Conservation (phyloP, 371 early-diverging fungal species). For the Syncephalastrum sp. region DNA sequence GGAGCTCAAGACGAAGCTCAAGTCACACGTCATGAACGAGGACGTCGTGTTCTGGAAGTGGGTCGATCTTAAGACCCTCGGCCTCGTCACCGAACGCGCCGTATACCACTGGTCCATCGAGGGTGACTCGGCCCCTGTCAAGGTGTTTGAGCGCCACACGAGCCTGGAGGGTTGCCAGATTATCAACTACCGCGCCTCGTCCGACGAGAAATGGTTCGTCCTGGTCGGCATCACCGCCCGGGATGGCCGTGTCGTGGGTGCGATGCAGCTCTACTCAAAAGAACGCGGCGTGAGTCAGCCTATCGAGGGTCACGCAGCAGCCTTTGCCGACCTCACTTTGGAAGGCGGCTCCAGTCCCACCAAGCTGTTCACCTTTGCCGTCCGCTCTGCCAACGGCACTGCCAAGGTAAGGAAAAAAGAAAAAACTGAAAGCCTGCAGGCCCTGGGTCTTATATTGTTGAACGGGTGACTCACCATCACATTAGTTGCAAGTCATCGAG, state of each 20-base stretch:
- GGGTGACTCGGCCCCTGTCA: slow-evolving; percentile 81
- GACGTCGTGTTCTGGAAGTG: slow-evolving; percentile 98
- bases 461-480: too few relatives aligned
- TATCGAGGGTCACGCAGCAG: slow-evolving; percentile 96
- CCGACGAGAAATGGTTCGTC: slow-evolving; percentile 92
- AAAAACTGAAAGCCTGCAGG: too few relatives aligned
- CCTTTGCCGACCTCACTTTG: slow-evolving; percentile 87
- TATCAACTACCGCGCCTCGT: slow-evolving; percentile 90
- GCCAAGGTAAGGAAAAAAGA: slow-evolving; percentile 64
- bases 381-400: slow-evolving; percentile 70
- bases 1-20: slow-evolving; percentile 92
- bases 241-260: slow-evolving; percentile 89
- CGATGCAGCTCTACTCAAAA: slow-evolving; percentile 93
- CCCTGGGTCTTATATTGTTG: too few relatives aligned
- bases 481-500: slow-evolving; percentile 92
- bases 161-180: slow-evolving; percentile 86
- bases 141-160: slow-evolving; percentile 91
- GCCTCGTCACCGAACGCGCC: slow-evolving; percentile 84
- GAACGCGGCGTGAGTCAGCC: slow-evolving; percentile 93
- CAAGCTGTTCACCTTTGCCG: slow-evolving; percentile 93
- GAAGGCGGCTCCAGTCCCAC: slow-evolving; percentile 77
- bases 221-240: slow-evolving; percentile 94
- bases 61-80: slow-evolving; percentile 82
- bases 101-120: slow-evolving; percentile 98
- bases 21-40: slow-evolving; percentile 88